A percentile compares a stretch with the other conserved stretches of the same genome.
These are phyloP conservation scores for Wickerhamiella nectarea DNA, from an alignment of 805 yeast genomes.

Conservation along the genomic window DNA sequence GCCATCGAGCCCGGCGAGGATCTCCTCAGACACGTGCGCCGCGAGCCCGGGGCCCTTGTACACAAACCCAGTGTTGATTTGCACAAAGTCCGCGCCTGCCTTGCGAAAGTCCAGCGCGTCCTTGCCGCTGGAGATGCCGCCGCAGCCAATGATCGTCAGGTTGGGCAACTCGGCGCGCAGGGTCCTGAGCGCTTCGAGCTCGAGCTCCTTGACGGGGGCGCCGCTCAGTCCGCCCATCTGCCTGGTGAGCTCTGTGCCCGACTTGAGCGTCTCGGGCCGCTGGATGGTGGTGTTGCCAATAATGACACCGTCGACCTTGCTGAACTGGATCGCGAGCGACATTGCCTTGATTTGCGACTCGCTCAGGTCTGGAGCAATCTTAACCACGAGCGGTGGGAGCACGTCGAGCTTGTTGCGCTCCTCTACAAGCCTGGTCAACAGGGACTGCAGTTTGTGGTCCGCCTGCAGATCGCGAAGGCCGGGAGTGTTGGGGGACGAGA, in stretches of 20 bases:
- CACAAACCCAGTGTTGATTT: conserved; percentile 80
- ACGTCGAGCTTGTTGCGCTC: conserved; percentile 47
- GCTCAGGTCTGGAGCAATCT: conserved; percentile 84
- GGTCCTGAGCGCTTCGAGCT: conserved; percentile 55
- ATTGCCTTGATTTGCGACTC: conserved; percentile 71
- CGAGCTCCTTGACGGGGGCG: conserved; percentile 69
- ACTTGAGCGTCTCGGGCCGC: conserved; percentile 52
- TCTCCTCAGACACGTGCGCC: conserved; percentile 43
- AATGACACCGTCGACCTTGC: conserved; percentile 81
- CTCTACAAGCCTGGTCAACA: conserved; percentile 52
- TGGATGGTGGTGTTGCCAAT: conserved; percentile 84
- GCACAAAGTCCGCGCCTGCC: conserved; percentile 87
- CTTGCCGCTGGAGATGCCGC: conserved; percentile 77
- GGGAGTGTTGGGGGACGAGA: conserved; percentile 93
- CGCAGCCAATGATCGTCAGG: conserved; percentile 79
- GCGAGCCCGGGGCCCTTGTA: conserved; percentile 85
- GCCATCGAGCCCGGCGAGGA: conserved; percentile 55
- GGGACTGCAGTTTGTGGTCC: conserved; percentile 54
- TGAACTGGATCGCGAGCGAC: conserved; percentile 61
- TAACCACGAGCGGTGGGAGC: conserved; percentile 72
- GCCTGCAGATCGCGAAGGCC: conserved; percentile 79
- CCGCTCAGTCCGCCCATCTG: conserved; percentile 89
- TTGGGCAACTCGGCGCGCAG: conserved; percentile 66
- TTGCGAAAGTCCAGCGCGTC: conserved; percentile 85
- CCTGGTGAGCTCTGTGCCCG: conserved; percentile 33